phyloP scores from a whole-genome alignment of 768 basidiomycete species.

The Hericium coralloides region DNA sequence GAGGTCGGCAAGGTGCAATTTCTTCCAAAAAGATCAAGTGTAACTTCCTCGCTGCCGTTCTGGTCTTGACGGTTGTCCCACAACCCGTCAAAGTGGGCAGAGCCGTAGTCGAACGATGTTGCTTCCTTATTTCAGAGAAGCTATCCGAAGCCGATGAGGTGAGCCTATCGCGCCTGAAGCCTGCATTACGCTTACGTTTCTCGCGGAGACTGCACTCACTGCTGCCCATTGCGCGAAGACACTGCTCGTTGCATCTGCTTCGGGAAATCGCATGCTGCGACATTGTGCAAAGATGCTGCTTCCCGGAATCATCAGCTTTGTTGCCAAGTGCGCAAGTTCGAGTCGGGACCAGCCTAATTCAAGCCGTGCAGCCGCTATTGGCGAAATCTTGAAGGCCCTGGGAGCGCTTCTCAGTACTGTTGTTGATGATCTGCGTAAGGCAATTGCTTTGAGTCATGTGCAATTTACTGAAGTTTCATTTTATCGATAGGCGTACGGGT shows the following conservation, averaged over 20 bases:
- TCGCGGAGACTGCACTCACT: conserved; percentile 62
- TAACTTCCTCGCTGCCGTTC: conserved; percentile 79
- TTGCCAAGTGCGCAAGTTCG: conserved; percentile 49
- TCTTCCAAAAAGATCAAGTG: conserved; percentile 81
- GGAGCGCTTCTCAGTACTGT: conserved; percentile 9
- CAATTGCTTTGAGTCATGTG: not conserved
- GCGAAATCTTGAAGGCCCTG: conserved; percentile 80
- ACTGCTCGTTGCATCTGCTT: conserved; percentile 59
- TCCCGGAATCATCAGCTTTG: conserved; percentile 73
- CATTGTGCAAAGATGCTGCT: conserved; percentile 66
- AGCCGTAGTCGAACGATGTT: conserved; percentile 74
- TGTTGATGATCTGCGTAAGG: conserved; percentile 13
- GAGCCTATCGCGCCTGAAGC: conserved; percentile 6
- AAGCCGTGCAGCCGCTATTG: conserved; percentile 39
- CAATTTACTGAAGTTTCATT: not conserved
- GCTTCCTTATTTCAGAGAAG: conserved; percentile 77
- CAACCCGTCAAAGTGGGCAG: conserved; percentile 56
- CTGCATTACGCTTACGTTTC: not conserved
- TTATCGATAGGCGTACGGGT: conserved; percentile 6
- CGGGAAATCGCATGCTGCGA: conserved; percentile 57
- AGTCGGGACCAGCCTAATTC: too few species aligned
- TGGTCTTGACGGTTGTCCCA: conserved; percentile 77
- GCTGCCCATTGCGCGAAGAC: conserved; percentile 90
- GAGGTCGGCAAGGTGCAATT: conserved; percentile 71
- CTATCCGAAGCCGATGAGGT: conserved; percentile 66